phyloP scores from a whole-genome alignment of 1,139 yeast species.

The Magnusiomyces suaveolens region DNA sequence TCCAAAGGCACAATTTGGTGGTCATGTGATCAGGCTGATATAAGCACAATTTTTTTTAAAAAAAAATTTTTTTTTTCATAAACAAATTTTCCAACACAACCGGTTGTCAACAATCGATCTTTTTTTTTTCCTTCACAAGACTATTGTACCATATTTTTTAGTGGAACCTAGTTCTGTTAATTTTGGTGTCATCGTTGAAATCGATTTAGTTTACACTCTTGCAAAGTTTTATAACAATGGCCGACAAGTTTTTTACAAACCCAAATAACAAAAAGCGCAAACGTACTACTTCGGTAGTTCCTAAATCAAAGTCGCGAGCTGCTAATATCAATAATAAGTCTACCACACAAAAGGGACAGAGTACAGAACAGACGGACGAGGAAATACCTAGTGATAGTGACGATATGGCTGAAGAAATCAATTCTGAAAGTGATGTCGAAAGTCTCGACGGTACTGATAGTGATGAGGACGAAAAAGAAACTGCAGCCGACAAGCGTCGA shows the following conservation, averaged over 20 bases:
- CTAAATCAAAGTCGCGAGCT: conserved; percentile 3
- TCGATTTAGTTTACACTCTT: not conserved
- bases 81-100: too few relatives aligned
- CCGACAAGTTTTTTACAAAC: conserved; percentile 27
- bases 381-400: conserved; percentile 28
- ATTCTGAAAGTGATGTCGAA: conserved; percentile 20
- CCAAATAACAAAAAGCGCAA: conserved; percentile 20
- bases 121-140: too few relatives aligned
- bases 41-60: too few relatives aligned
- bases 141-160: too few relatives aligned
- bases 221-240: conserved; percentile 17
- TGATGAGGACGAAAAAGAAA: conserved; percentile 49
- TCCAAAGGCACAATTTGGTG: too few relatives aligned
- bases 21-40: too few relatives aligned
- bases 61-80: too few relatives aligned
- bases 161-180: too few relatives aligned
- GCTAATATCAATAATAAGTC: conserved; percentile 9
- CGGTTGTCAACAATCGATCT: too few relatives aligned
- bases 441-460: conserved; percentile 4
- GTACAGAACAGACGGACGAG: conserved; percentile 17
- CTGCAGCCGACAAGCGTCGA: conserved; percentile 88
- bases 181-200: too few relatives aligned
- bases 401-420: conserved; percentile 19
- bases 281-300: conserved; percentile 1
- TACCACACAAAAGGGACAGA: conserved; percentile 6